Conservation (phyloP, 1,139 yeast genomes). For the Blastobotrys buckinghamii region DNA sequence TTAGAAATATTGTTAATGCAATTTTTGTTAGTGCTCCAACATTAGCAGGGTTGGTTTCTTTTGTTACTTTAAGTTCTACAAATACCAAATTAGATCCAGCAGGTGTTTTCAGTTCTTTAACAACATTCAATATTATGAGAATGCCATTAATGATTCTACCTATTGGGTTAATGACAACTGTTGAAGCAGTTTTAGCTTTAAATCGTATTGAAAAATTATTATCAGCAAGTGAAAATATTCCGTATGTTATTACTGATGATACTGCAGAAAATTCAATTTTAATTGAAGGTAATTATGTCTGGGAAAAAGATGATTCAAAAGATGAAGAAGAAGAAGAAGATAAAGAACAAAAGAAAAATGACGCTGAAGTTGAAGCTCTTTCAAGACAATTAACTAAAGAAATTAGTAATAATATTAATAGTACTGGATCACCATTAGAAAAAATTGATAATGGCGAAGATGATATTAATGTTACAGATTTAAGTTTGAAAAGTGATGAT, state of each 20-base stretch:
- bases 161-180: slow-evolving; percentile 51
- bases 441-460: background rate
- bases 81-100: slow-evolving; percentile 55
- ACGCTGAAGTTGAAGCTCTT: background rate
- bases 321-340: slow-evolving; percentile 21
- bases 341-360: background rate
- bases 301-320: slow-evolving; percentile 50
- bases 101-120: slow-evolving; percentile 69
- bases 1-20: slow-evolving; percentile 50
- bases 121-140: slow-evolving; percentile 64
- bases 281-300: slow-evolving; percentile 54
- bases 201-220: slow-evolving; percentile 53
- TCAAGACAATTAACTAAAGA: slow-evolving; percentile 9
- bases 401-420: background rate
- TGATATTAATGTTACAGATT: slow-evolving; percentile 2
- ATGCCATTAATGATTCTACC: slow-evolving; percentile 73
- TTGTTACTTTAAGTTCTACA: slow-evolving; percentile 62
- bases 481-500: background rate
- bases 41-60: slow-evolving; percentile 66
- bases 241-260: slow-evolving; percentile 31
- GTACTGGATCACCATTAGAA: background rate
- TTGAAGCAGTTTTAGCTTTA: slow-evolving; percentile 65
- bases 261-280: slow-evolving; percentile 36
- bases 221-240: slow-evolving; percentile 37
- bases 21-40: slow-evolving; percentile 58